These are phyloP conservation scores for Excoecaria cochinchinensis DNA, from an alignment of 345 rosid genomes.

Conservation along the genomic window DNA sequence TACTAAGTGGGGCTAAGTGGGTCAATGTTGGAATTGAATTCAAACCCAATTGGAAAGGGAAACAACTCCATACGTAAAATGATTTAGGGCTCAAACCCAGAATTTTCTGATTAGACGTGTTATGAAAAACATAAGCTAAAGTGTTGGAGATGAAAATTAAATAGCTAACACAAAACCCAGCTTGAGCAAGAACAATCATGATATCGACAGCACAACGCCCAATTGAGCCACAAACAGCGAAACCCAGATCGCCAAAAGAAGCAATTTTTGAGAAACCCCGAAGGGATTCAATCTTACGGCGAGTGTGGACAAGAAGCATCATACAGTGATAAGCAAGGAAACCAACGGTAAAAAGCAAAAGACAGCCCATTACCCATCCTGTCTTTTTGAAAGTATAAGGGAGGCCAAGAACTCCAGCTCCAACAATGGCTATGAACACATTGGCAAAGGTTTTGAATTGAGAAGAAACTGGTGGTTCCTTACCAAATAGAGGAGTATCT, in stretches of 20 bases:
- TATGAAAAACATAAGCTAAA: conserved; percentile 43
- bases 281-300: conserved; percentile 56
- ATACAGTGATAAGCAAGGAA: conserved; percentile 27
- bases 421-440: conserved; percentile 31
- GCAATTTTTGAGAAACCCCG: conserved; percentile 51
- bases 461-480: conserved; percentile 45
- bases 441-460: conserved; percentile 35
- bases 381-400: conserved; percentile 32
- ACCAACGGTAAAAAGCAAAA: conserved; percentile 19
- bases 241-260: conserved; percentile 72
- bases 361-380: conserved; percentile 26
- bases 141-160: conserved; percentile 61
- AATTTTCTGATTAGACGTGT: conserved; percentile 15
- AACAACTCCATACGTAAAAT: conserved; percentile 67
- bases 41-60: conserved; percentile 81
- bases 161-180: conserved; percentile 73
- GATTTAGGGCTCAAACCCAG: conserved; percentile 52
- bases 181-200: conserved; percentile 66
- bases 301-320: conserved; percentile 69
- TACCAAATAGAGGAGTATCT: conserved; percentile 71
- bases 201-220: conserved; percentile 57
- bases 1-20: conserved; percentile 87
- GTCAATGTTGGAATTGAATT: conserved; percentile 79
- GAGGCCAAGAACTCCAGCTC: conserved; percentile 31
- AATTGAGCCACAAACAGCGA: conserved; percentile 45